A percentile compares a stretch with the other conserved stretches of the same genome.
These are phyloP conservation scores for Pisolithus sp. DNA, from an alignment of 768 basidiomycete genomes.

Conservation along the genomic window DNA sequence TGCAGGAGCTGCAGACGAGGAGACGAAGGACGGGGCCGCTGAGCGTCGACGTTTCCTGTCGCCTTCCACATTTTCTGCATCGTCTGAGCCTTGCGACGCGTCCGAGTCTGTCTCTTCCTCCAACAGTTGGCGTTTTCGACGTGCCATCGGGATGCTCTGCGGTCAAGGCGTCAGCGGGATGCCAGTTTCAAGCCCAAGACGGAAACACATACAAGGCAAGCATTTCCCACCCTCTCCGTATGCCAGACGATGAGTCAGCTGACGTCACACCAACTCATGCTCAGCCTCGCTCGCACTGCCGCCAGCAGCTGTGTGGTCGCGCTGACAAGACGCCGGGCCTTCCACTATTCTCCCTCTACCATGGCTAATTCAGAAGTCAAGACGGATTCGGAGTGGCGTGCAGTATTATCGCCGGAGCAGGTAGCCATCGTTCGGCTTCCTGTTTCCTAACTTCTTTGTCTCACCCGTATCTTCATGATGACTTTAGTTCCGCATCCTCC, in stretches of 20 bases:
- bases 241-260: not conserved
- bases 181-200: too few relatives aligned
- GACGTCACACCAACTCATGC: not conserved
- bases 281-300: too few relatives aligned
- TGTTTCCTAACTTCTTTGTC: not conserved
- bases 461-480: not conserved
- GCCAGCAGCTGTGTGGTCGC: too few relatives aligned
- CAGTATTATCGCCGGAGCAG: constrained; percentile 75
- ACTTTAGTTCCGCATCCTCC: constrained; percentile 75
- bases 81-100: constrained; percentile 54
- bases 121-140: constrained; percentile 69
- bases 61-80: constrained; percentile 64
- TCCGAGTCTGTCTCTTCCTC: constrained; percentile 72
- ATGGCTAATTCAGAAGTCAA: constrained; percentile 32
- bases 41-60: constrained; percentile 51
- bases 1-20: constrained; percentile 9
- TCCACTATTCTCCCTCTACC: constrained; percentile 4
- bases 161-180: too few relatives aligned
- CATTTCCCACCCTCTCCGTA: too few relatives aligned
- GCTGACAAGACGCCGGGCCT: too few relatives aligned
- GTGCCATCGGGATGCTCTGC: constrained; percentile 46
- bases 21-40: not conserved
- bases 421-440: constrained; percentile 33
- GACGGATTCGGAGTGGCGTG: constrained; percentile 79
- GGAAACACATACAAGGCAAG: too few relatives aligned